Conservation (phyloP, 2,329 filamentous ascomycete genomes). For the Zasmidium cellare region DNA sequence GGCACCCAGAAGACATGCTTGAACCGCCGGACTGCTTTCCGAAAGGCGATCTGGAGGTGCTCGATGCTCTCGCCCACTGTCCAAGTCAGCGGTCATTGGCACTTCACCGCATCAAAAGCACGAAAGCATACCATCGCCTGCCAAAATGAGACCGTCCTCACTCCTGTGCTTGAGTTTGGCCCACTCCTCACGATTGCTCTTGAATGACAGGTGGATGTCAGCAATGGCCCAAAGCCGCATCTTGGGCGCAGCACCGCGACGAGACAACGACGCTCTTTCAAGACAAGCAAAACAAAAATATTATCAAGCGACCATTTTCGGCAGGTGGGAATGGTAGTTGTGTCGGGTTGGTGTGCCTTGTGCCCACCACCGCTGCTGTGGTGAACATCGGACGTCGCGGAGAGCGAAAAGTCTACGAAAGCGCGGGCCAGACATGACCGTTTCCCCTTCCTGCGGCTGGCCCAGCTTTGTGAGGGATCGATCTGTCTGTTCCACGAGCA, state of each 20-base stretch:
- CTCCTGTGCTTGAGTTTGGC: slow-evolving; percentile 40
- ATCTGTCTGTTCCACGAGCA: neutral
- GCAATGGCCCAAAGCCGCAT: slow-evolving; percentile 45
- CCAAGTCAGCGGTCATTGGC: slow-evolving; percentile 16
- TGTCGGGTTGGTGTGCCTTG: neutral
- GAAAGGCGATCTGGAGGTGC: slow-evolving; percentile 39
- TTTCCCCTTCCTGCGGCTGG: neutral
- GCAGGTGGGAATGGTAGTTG: neutral
- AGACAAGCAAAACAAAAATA: neutral
- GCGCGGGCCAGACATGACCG: neutral
- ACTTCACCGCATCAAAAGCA: neutral
- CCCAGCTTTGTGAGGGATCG: neutral
- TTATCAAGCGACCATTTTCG: slow-evolving; percentile 1
- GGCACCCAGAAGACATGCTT: slow-evolving; percentile 56
- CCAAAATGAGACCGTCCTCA: slow-evolving; percentile 48
- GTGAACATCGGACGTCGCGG: slow-evolving; percentile 1
- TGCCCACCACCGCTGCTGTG: neutral
- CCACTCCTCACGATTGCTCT: slow-evolving; percentile 46
- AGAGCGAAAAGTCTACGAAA: slow-evolving; percentile 1
- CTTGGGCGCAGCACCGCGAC: slow-evolving; percentile 3
- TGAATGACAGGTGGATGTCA: slow-evolving; percentile 50
- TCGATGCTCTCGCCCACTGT: slow-evolving; percentile 36
- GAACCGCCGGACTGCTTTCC: slow-evolving; percentile 44
- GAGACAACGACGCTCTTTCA: neutral
- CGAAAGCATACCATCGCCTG: slow-evolving; percentile 39